Base-by-base conservation (phyloP, 768 basidiomycete genomes). In the Lactifluus subvellereus region DNA sequence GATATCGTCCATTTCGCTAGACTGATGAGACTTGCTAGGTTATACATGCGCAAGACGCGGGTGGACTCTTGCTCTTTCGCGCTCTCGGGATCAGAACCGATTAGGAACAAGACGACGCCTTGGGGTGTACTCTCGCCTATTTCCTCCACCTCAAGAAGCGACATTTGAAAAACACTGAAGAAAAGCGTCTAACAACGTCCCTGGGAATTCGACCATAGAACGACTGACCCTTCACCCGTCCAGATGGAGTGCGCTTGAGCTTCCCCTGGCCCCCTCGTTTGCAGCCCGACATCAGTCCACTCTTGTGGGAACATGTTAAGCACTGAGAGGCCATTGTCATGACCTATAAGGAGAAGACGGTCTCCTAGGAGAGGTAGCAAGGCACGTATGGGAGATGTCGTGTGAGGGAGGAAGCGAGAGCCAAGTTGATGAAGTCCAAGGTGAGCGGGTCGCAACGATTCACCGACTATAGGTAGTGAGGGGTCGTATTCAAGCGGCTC, bases 371-470 rank as follows among this genome's bases (percentile, higher is more conserved):
- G 70, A 8, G 91, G 89, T 37, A 94, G 78, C 11, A 92, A 72
- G 72, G 88, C 87, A 59, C 85, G 83, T 63, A 94, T 93, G 37
- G 82, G 89, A 0, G 82, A 79, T 2, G 82, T 87, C 16, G 90
- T 76, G 69, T 94, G 91, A 11, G 91, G 91, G 38, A 94, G 77
- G 71, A 94, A 94, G 16, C 91, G 82, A 20, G 91, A 93, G 22
- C 91, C 91, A 71, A 94, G 92, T 47, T 89, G 82, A 68, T 86
- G 86, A 54, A 93, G 72, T 65, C 80, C 81, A 22, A 91, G 74
- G 68, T 85, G 88, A 1, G 81, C 84, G 0, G 89, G 88, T 16
- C 72, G 71, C n/a, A 83, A 76, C 22, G 67, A 74, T 69, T 84
- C 82, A 71, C 78, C 80, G 22, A 79, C 70, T 60, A 80, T 77